These are phyloP conservation scores for Fusarium staphyleae DNA, from an alignment of 2,329 filamentous ascomycete species.

Conservation along the genomic window DNA sequence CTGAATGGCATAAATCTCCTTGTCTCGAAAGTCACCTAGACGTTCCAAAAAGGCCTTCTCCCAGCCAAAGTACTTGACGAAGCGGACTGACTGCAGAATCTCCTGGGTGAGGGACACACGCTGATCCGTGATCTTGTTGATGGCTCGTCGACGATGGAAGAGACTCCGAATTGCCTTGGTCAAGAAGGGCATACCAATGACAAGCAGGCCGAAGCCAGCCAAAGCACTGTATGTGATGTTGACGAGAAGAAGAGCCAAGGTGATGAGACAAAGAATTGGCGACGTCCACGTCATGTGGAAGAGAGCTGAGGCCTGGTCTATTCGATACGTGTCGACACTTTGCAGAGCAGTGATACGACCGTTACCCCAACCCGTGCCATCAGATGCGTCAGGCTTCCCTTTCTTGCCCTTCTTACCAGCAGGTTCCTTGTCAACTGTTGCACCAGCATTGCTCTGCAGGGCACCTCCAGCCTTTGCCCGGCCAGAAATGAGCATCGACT, in stretches of 20 bases:
- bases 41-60: slow-evolving; percentile 84
- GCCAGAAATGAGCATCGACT: slow-evolving; percentile 87
- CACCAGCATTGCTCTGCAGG: slow-evolving; percentile 46
- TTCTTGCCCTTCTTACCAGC: slow-evolving; percentile 50
- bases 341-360: slow-evolving; percentile 92
- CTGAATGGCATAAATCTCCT: slow-evolving; percentile 86
- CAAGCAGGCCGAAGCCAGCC: slow-evolving; percentile 82
- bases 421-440: slow-evolving; percentile 53
- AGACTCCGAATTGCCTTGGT: slow-evolving; percentile 79
- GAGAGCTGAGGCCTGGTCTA: slow-evolving; percentile 86
- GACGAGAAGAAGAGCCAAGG: slow-evolving; percentile 79
- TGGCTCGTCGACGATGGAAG: slow-evolving; percentile 75
- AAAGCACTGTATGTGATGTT: slow-evolving; percentile 91
- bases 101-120: slow-evolving; percentile 91
- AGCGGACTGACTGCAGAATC: slow-evolving; percentile 87
- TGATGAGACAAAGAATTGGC: slow-evolving; percentile 79
- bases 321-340: slow-evolving; percentile 92
- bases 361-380: slow-evolving; percentile 88
- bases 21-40: slow-evolving; percentile 73
- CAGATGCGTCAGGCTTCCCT: slow-evolving; percentile 53
- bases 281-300: slow-evolving; percentile 93
- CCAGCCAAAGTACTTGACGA: slow-evolving; percentile 98
- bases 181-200: slow-evolving; percentile 79
- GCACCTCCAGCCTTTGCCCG: slow-evolving; percentile 83
- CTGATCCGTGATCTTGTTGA: slow-evolving; percentile 95